A percentile compares a stretch with the other conserved stretches of the same genome.
Evolutionary conservation across 2,329 filamentous ascomycete species (phyloP).

Genomic region (Diaporthe destruens): DNA sequence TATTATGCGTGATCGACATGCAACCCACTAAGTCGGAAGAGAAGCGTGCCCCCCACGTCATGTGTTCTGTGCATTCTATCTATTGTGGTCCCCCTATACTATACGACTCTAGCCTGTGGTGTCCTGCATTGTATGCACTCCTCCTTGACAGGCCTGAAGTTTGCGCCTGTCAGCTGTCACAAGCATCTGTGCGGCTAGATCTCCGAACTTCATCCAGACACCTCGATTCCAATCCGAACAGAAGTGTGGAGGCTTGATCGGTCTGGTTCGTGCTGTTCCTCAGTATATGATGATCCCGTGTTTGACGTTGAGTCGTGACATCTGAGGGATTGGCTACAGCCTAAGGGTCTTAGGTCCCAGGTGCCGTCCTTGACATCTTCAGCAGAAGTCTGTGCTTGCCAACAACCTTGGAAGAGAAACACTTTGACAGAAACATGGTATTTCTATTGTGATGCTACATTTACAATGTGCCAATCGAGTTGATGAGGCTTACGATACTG

Average conservation of each 20-base stretch:
- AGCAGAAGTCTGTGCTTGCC: not conserved
- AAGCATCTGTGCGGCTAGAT: conserved; percentile 2
- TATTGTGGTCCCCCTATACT: not conserved
- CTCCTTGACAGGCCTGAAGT: not conserved
- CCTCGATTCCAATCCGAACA: not conserved
- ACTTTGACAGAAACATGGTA: not conserved
- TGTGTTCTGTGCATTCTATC: not conserved
- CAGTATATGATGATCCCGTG: not conserved
- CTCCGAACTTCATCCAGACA: conserved; percentile 2
- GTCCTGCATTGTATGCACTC: not conserved
- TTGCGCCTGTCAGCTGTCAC: not conserved
- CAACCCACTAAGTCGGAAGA: conserved; percentile 22
- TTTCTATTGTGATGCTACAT: not conserved
- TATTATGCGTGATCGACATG: conserved; percentile 1
- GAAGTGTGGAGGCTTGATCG: not conserved
- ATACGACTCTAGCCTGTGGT: not conserved
- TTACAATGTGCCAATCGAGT: not conserved
- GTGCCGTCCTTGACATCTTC: not conserved
- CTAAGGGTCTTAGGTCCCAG: no score
- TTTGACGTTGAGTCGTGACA: not conserved
- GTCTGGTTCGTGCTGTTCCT: not conserved
- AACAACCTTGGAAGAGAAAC: not conserved
- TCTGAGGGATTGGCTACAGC: not conserved
- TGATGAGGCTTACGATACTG: not conserved
- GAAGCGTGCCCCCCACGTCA: not conserved